Conservation (phyloP, 305 asterid genomes). For the Solanum hybrid region DNA sequence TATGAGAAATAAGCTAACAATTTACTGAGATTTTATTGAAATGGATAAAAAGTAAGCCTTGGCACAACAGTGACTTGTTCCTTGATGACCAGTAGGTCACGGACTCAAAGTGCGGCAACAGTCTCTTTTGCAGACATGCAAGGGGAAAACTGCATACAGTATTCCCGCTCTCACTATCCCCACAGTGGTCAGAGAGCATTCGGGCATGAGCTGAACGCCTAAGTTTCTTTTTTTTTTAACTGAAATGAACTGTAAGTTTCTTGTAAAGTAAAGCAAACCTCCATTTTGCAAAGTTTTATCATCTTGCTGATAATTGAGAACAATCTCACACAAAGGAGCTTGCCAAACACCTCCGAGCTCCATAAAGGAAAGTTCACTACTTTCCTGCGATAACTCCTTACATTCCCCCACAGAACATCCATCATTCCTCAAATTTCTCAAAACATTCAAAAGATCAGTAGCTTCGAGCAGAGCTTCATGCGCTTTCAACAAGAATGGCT, state of each 20-base stretch:
- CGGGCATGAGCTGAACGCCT: background rate
- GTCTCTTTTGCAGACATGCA: background rate
- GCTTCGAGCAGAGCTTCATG: slow-evolving; percentile 55
- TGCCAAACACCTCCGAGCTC: slow-evolving; percentile 78
- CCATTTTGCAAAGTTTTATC: slow-evolving; percentile 15
- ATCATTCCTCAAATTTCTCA: slow-evolving; percentile 46
- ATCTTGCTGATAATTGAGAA: slow-evolving; percentile 33
- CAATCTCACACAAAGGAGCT: slow-evolving; percentile 61
- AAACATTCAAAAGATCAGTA: slow-evolving; percentile 25
- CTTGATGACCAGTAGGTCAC: background rate
- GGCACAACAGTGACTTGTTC: background rate
- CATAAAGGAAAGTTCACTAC: slow-evolving; percentile 46
- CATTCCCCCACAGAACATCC: slow-evolving; percentile 18
- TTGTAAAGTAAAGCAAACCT: slow-evolving; percentile 22
- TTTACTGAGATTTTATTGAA: background rate
- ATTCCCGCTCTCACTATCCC: background rate
- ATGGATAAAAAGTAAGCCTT: background rate
- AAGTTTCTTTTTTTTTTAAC: background rate
- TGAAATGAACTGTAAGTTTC: background rate
- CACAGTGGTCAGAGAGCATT: background rate
- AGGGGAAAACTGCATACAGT: background rate
- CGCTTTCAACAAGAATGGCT: slow-evolving; percentile 48
- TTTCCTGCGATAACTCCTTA: slow-evolving; percentile 13
- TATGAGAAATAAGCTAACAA: background rate
- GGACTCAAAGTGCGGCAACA: background rate